Evolutionary conservation across 225 moss, liverwort and hornwort species (phyloP).

Genomic region (Bryoerythrophyllum caledonicum): DNA sequence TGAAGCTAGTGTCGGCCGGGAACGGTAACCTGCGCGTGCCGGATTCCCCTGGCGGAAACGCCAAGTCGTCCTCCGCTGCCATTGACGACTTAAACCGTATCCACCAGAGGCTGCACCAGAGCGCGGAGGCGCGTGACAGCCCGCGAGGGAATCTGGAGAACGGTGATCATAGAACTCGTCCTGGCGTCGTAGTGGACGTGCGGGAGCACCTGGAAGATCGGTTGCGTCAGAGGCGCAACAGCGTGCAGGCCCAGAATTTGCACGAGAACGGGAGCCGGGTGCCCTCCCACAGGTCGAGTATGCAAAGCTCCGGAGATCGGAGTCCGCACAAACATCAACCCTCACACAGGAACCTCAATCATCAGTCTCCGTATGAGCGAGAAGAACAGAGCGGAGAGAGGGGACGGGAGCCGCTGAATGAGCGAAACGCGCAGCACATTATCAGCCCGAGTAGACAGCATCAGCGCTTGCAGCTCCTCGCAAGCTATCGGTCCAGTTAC

Average conservation of each 20-base stretch:
- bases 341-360: conserved; percentile 15
- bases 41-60: conserved; percentile 24
- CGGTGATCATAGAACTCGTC: not conserved
- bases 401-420: conserved; percentile 30
- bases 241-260: conserved; percentile 6
- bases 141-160: conserved; percentile 24
- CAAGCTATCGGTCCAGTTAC: conserved; percentile 31
- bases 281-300: conserved; percentile 26
- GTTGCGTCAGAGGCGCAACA: conserved; percentile 35
- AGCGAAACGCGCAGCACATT: conserved; percentile 29
- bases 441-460: conserved; percentile 36
- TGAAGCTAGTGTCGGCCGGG: conserved; percentile 23
- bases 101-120: conserved; percentile 38
- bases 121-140: conserved; percentile 33
- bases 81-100: conserved; percentile 43
- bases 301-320: conserved; percentile 43
- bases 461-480: conserved; percentile 32
- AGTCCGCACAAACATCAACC: conserved; percentile 30
- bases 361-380: conserved; percentile 28
- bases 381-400: conserved; percentile 35
- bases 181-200: conserved; percentile 22
- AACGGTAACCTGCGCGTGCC: conserved; percentile 33
- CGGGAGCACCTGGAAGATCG: conserved; percentile 39
- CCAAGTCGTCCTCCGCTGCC: conserved; percentile 20
- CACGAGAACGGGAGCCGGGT: conserved; percentile 30